A percentile compares a stretch with the other conserved stretches of the same genome.
Evolutionary conservation across 2,329 filamentous ascomycete species (phyloP).

Genomic region (Penicillium expansum): DNA sequence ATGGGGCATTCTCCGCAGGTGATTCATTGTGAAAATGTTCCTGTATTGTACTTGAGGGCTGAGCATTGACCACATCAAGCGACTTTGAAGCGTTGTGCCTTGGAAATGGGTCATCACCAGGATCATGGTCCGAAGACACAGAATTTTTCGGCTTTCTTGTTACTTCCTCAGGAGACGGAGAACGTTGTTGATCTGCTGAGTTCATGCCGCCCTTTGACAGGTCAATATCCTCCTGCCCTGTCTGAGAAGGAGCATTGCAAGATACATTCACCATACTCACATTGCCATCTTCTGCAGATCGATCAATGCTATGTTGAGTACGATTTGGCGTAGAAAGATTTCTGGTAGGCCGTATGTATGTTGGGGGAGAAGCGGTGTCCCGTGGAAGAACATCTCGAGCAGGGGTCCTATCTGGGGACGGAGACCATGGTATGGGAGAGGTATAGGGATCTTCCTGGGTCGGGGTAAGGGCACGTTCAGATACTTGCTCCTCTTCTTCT

Average conservation of each 20-base stretch:
- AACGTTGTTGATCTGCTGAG: not conserved
- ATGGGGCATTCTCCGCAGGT: no score
- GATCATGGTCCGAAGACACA: not conserved
- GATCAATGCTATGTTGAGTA: not conserved
- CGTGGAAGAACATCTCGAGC: slow-evolving; percentile 22
- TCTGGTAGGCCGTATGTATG: not conserved
- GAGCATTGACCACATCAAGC: not conserved
- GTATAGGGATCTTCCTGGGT: slow-evolving; percentile 15
- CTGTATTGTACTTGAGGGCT: not conserved
- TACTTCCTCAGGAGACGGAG: not conserved
- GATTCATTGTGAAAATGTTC: not conserved
- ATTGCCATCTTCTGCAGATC: not conserved
- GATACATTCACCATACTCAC: not conserved
- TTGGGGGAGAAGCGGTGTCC: slow-evolving; percentile 30
- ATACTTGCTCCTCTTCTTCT: slow-evolving; percentile 2
- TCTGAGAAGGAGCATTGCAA: not conserved
- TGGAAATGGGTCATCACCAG: not conserved
- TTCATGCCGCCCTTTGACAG: not conserved
- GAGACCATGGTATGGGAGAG: slow-evolving; percentile 22
- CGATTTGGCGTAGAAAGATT: not conserved
- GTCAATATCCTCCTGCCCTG: not conserved
- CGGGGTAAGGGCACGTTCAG: slow-evolving; percentile 9
- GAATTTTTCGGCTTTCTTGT: not conserved
- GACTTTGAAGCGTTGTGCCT: not conserved
- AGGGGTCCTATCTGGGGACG: slow-evolving; percentile 14